A percentile compares a stretch with the other conserved stretches of the same genome.
Conservation (phyloP, 2,329 filamentous ascomycete species). For the Sphaerulina musiva region DNA sequence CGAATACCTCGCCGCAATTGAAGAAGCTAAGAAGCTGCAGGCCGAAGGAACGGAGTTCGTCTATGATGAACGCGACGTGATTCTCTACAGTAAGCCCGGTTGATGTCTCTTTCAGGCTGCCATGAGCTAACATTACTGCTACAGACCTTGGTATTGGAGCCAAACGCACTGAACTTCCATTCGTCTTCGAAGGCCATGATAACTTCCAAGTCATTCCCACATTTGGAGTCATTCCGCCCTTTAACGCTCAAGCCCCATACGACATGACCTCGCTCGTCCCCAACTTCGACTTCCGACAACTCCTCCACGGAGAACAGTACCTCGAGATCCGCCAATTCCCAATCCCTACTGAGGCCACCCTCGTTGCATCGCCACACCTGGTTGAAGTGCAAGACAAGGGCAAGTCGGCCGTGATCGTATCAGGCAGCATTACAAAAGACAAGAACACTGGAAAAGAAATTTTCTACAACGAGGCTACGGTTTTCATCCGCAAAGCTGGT, state of each 20-base stretch:
- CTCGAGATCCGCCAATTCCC: conserved; percentile 90
- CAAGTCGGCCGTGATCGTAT: conserved; percentile 74
- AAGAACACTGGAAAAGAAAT: conserved; percentile 79
- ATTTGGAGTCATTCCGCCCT: conserved; percentile 94
- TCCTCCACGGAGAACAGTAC: conserved; percentile 97
- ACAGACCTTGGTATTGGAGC: conserved; percentile 78
- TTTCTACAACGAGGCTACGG: conserved; percentile 94
- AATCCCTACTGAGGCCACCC: conserved; percentile 73
- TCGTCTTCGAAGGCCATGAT: conserved; percentile 85
- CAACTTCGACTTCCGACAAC: conserved; percentile 98
- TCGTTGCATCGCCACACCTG: conserved; percentile 69
- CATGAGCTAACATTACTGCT: conserved; percentile 20
- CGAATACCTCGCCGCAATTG: conserved; percentile 66
- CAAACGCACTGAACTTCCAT: conserved; percentile 77
- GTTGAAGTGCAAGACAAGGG: conserved; percentile 97
- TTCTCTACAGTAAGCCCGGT: conserved; percentile 65
- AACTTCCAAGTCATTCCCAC: conserved; percentile 91
- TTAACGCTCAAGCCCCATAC: conserved; percentile 76
- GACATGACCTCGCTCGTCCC: conserved; percentile 75
- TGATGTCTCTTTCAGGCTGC: neutral
- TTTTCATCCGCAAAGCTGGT: conserved; percentile 85
- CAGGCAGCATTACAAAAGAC: conserved; percentile 74
- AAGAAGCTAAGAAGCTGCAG: conserved; percentile 65
- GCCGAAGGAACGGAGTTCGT: conserved; percentile 68
- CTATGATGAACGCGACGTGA: conserved; percentile 80